Evolutionary conservation across 2,329 filamentous ascomycete genomes (phyloP).

Genomic region (Phyllosticta ampelicida): DNA sequence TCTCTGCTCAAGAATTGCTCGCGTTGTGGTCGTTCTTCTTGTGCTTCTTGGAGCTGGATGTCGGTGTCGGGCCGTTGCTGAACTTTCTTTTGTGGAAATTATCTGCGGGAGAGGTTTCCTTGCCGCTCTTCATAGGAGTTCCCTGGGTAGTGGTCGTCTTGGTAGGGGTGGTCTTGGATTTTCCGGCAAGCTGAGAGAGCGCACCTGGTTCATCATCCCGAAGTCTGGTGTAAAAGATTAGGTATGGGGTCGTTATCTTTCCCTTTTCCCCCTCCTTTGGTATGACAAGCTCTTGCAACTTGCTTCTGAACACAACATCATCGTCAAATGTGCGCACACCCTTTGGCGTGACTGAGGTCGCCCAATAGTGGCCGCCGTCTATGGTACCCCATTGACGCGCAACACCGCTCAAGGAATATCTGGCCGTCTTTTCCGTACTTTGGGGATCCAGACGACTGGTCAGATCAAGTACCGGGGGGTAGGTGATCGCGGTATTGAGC

Average conservation of each 20-base stretch:
- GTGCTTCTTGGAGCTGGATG: not conserved
- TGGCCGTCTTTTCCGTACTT: not conserved
- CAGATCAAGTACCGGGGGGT: slow-evolving; percentile 1
- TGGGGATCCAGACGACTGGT: not conserved
- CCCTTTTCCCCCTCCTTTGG: not conserved
- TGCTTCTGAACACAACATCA: not conserved
- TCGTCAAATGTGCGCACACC: not conserved
- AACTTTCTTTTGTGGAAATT: not conserved
- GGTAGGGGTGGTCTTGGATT: too few species aligned
- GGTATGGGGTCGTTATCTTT: not conserved
- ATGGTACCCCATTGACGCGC: not conserved
- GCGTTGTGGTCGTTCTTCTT: not conserved
- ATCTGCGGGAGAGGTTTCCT: not conserved
- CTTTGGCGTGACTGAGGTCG: not conserved
- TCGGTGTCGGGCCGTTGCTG: not conserved
- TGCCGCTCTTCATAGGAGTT: not conserved
- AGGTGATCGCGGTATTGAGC: not conserved
- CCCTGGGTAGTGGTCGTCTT: not conserved
- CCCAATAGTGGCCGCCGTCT: slow-evolving; percentile 5
- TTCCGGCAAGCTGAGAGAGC: not conserved
- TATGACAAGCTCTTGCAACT: not conserved
- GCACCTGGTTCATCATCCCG: not conserved
- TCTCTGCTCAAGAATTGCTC: not conserved
- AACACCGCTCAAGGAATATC: not conserved
- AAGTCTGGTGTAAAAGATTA: not conserved